Evolutionary conservation across 106 monocot species (phyloP).

Genomic region (Phalaenopsis equestris): DNA sequence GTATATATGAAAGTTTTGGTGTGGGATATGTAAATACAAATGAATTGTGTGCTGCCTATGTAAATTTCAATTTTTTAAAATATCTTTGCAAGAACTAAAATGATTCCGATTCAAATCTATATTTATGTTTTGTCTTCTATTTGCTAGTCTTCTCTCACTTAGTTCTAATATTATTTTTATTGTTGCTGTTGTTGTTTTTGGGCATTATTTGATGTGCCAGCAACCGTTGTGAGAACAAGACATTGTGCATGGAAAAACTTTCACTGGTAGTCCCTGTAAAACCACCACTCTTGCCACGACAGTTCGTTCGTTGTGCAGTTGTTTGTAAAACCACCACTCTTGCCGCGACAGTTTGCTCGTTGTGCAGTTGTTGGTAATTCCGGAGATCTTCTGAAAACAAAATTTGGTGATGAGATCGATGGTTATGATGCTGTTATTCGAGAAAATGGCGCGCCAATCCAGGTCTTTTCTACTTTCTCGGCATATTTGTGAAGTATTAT

Average conservation of each 20-base stretch:
- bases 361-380: conserved; percentile 99
- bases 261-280: conserved; percentile 77
- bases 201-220: conserved; percentile 20
- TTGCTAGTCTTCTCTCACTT: background rate
- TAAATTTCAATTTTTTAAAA: too few relatives aligned
- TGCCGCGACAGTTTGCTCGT: conserved; percentile 70
- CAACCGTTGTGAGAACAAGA: conserved; percentile 73
- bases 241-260: conserved; percentile 88
- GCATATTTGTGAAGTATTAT: background rate
- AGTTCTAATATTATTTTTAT: background rate
- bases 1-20: background rate
- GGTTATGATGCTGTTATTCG: conserved; percentile 90
- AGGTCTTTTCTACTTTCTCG: conserved; percentile 29
- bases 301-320: conserved; percentile 88
- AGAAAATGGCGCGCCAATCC: conserved; percentile 96
- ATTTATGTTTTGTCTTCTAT: background rate
- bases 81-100: background rate
- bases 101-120: background rate
- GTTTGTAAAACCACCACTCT: conserved; percentile 84
- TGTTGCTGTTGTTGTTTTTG: too few relatives aligned
- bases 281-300: conserved; percentile 68
- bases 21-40: too few relatives aligned
- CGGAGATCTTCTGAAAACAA: conserved; percentile 97
- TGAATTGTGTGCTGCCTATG: too few relatives aligned
- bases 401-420: conserved; percentile 95